phyloP scores from a whole-genome alignment of 2,329 filamentous ascomycete species.

The Fusarium nisikadoi region DNA sequence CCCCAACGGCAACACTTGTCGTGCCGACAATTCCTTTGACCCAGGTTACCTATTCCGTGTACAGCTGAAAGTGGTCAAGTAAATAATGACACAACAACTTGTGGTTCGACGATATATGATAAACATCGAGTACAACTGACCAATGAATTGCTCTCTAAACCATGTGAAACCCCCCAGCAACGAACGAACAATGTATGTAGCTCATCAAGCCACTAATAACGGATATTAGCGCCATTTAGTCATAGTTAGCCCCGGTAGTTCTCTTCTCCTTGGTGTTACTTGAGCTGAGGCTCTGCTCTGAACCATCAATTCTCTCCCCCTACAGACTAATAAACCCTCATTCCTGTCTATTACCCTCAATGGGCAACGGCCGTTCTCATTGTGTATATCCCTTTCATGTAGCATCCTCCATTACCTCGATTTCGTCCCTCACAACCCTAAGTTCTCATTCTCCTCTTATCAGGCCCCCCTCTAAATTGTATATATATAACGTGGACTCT shows the following conservation, averaged over 20 bases:
- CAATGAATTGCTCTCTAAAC: background rate
- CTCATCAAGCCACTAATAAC: constrained; percentile 12
- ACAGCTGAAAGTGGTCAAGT: background rate
- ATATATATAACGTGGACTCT: constrained; percentile 62
- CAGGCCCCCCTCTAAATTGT: constrained; percentile 47
- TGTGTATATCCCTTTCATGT: background rate
- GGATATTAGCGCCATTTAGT: background rate
- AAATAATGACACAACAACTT: background rate
- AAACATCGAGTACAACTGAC: background rate
- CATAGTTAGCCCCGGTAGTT: background rate
- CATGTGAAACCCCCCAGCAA: background rate
- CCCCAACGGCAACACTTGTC: background rate
- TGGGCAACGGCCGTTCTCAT: background rate
- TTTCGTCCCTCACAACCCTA: background rate
- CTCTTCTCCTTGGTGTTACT: background rate
- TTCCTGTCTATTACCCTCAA: background rate
- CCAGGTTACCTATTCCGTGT: background rate
- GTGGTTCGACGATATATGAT: background rate
- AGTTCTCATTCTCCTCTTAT: background rate
- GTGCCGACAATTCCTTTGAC: background rate
- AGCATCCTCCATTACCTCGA: background rate
- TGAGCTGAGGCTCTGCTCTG: background rate
- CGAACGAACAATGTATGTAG: background rate
- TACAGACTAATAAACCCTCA: background rate
- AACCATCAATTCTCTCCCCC: background rate